These are phyloP conservation scores for Penicillium psychrosexuale DNA, from an alignment of 2,329 filamentous ascomycete species.

Conservation along the genomic window DNA sequence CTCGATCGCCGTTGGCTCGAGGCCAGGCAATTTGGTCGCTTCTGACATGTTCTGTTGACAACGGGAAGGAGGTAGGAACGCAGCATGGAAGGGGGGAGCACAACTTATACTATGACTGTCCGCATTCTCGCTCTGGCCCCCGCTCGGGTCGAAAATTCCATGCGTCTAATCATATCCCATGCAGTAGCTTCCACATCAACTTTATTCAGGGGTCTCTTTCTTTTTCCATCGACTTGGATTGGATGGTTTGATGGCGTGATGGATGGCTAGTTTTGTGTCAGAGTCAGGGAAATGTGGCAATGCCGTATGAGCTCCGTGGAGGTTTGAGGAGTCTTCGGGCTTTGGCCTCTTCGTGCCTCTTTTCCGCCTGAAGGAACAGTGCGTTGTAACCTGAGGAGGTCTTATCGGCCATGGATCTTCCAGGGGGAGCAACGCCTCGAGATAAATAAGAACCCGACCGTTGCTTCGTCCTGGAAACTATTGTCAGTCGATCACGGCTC, in stretches of 20 bases:
- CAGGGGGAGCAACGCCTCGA: too few species aligned
- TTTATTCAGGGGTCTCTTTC: background rate
- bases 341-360: too few species aligned
- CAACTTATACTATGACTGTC: background rate
- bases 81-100: background rate
- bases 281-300: too few species aligned
- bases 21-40: slow-evolving; percentile 8
- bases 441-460: too few species aligned
- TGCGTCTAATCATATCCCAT: background rate
- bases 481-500: too few species aligned
- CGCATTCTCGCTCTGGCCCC: background rate
- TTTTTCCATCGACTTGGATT: background rate
- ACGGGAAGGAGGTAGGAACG: background rate
- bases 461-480: too few species aligned
- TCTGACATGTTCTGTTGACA: slow-evolving; percentile 9
- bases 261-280: background rate
- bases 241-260: slow-evolving; percentile 6
- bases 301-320: too few species aligned
- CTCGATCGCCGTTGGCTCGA: slow-evolving; percentile 3
- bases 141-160: background rate
- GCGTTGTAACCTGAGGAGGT: too few species aligned
- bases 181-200: background rate
- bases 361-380: too few species aligned
- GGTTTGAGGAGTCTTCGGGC: too few species aligned
- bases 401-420: too few species aligned